Conservation (phyloP, 169 alveolate species). For the Plasmodium billcollinsi region DNA sequence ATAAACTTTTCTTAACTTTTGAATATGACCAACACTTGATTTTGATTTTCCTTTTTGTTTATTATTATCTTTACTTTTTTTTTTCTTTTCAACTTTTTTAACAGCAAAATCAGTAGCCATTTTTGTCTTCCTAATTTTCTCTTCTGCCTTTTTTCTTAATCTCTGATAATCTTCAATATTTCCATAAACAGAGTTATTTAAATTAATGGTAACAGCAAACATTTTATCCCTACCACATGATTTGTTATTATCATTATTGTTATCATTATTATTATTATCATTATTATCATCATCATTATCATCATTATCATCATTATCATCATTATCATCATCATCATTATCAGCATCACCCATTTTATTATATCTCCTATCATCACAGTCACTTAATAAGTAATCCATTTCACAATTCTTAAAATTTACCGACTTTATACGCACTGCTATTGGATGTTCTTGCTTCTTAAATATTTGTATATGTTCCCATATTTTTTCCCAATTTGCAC, state of each 20-base stretch:
- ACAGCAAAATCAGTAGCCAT: conserved; percentile 92
- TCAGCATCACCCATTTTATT: conserved; percentile 58
- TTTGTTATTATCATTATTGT: conserved; percentile 12
- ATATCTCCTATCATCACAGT: conserved; percentile 19
- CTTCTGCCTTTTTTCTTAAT: conserved; percentile 89
- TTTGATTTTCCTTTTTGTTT: conserved; percentile 24
- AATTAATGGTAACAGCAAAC: conserved; percentile 81
- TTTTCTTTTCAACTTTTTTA: conserved; percentile 92
- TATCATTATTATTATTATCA: conserved; percentile 73
- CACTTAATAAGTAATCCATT: conserved; percentile 78
- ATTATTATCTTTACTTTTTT: conserved; percentile 85
- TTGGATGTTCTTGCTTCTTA: conserved; percentile 90
- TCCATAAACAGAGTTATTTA: conserved; percentile 87
- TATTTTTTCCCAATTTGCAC: conserved; percentile 94
- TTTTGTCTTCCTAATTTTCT: conserved; percentile 91
- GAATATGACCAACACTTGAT: conserved; percentile 53
- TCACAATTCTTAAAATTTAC: conserved; percentile 87
- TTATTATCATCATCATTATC: neutral
- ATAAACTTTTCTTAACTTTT: conserved; percentile 90
- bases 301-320: conserved; percentile 24
- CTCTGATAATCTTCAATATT: conserved; percentile 91
- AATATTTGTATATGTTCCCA: conserved; percentile 92
- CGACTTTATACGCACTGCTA: conserved; percentile 89
- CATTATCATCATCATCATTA: conserved; percentile 54
- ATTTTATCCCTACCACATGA: conserved; percentile 47